phyloP scores from a whole-genome alignment of 2,329 filamentous ascomycete species.

The Talaromyces sp. region DNA sequence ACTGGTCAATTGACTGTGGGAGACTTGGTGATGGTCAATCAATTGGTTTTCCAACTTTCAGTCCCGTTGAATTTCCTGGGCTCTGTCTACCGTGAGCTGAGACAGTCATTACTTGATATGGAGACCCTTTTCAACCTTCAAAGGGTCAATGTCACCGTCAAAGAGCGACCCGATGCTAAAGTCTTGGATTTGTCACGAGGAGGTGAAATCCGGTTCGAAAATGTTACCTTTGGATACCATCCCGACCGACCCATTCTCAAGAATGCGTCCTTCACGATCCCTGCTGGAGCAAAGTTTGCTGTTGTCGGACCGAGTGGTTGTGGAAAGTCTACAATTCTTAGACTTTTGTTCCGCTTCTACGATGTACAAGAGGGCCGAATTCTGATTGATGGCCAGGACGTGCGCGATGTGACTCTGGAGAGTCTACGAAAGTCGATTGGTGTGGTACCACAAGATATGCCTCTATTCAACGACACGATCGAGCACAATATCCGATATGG shows the following conservation, averaged over 20 bases:
- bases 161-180: constrained; percentile 70
- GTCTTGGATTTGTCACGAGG: constrained; percentile 69
- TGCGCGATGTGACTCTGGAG: constrained; percentile 76
- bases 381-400: constrained; percentile 87
- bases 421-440: constrained; percentile 82
- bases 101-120: constrained; percentile 95
- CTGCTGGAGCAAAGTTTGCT: constrained; percentile 92
- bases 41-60: constrained; percentile 95
- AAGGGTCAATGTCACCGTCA: constrained; percentile 87
- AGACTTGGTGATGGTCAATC: constrained; percentile 97
- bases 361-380: constrained; percentile 83
- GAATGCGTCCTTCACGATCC: constrained; percentile 82
- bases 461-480: constrained; percentile 94
- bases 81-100: constrained; percentile 93
- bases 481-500: constrained; percentile 95
- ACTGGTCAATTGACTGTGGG: constrained; percentile 79
- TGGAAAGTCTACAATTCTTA: constrained; percentile 89
- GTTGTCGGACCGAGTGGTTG: constrained; percentile 94
- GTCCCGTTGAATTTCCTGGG: constrained; percentile 96
- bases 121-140: constrained; percentile 96
- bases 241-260: constrained; percentile 80
- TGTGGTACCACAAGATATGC: constrained; percentile 95
- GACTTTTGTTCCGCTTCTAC: constrained; percentile 90
- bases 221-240: constrained; percentile 91
- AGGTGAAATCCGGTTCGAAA: constrained; percentile 89